phyloP scores from a whole-genome alignment of 2,329 filamentous ascomycete species.

The Aspergillus quadricinctus region DNA sequence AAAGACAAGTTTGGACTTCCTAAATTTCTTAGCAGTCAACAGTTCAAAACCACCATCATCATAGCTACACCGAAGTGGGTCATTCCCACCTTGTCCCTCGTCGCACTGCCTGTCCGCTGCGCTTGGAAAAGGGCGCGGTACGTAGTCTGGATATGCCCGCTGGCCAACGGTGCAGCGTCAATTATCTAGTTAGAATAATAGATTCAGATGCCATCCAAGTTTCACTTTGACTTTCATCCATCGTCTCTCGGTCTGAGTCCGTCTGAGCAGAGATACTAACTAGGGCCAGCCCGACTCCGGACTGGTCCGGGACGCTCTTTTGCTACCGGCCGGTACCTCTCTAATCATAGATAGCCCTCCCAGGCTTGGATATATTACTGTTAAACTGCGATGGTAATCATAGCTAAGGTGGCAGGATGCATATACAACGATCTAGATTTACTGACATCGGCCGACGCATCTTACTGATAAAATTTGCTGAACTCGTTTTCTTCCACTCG shows the following conservation, averaged over 20 bases:
- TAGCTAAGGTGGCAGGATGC: too few relatives aligned
- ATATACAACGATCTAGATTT: background rate
- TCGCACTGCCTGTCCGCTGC: conserved; percentile 9
- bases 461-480: background rate
- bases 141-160: conserved; percentile 9
- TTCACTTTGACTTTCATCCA: conserved; percentile 12
- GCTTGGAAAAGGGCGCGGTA: conserved; percentile 17
- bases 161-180: conserved; percentile 4
- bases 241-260: conserved; percentile 4
- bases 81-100: conserved; percentile 4
- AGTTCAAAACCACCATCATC: background rate
- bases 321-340: background rate
- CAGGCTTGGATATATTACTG: background rate
- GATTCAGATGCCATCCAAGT: conserved; percentile 1
- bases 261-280: background rate
- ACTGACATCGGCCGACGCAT: background rate
- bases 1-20: too few relatives aligned
- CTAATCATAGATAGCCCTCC: background rate
- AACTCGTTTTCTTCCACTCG: background rate
- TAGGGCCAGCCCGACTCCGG: too few relatives aligned
- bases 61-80: conserved; percentile 1
- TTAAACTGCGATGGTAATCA: background rate
- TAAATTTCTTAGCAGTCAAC: background rate
- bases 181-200: background rate
- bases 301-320: background rate